Evolutionary conservation across 495 filamentous ascomycete species (phyloP), one percentile per base, ranked within the genome.

Genomic region (Penicillium lividum): DNA sequence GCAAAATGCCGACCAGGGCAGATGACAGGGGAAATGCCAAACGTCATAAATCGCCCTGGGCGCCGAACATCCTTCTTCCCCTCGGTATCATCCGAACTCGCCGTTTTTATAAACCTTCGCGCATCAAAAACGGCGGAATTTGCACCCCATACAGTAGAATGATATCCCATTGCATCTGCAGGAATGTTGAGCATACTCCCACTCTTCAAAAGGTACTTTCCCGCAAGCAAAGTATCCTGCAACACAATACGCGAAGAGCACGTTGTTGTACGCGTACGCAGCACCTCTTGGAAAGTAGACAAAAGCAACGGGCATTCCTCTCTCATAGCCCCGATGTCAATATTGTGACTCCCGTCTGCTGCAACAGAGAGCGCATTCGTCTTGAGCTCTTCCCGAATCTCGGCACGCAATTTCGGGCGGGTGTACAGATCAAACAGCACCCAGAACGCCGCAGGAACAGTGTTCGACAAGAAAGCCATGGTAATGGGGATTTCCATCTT

Each of bases 1-100:
- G 77, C 78, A 65, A 80, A 82, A 61, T 80, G 73, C 10, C 79
- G 62, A 7, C 80, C 79, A 15, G 78, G 77, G 60, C 79, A 83
- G 33, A 79, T 66, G 7, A 62, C 63, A 1, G 69, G 69, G 22
- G 78, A 76, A 1, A 75, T 59, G 10, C 80, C 79, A 59, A 82
- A 82, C 0, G 66, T 53, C 47, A 76, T 54, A 51, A 77, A 77
- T 2, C 65, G 74, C 15, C 64, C 61, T 8, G 65, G 27, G 11
- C 65, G 57, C 2, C 65, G 53, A 28, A 46, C n/a, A 3, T 58
- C 57, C 8, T 64, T 57, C 9, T 52, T 51, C 11, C 52, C 47
- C 5, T 54, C 54, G 31, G 36, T 7, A 6, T 51, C 22, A 3
- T 45, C 36, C 4, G 54, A 54, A 2, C 16, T 9, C 7, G n/a